These are phyloP conservation scores for Pleomassaria siparia DNA, from an alignment of 2,329 filamentous ascomycete species.

Conservation along the genomic window DNA sequence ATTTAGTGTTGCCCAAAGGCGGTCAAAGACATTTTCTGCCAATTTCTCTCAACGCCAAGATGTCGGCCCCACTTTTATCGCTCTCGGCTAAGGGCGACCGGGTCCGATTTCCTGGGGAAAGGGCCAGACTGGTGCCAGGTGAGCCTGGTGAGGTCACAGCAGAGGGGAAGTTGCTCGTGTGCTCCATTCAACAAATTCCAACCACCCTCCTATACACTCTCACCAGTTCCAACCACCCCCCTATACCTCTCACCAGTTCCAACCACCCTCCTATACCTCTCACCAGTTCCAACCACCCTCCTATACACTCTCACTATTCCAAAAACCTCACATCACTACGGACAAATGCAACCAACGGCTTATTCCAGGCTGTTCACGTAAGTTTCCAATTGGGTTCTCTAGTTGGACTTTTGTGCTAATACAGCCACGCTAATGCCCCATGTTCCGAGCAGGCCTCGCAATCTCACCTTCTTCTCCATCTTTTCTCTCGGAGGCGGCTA, in stretches of 20 bases:
- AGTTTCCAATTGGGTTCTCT: constrained; percentile 6
- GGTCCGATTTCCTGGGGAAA: constrained; percentile 17
- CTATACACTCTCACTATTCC: neutral
- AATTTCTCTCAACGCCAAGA: constrained; percentile 8
- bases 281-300: neutral
- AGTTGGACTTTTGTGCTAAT: neutral
- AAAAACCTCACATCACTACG: neutral
- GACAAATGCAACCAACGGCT: constrained; percentile 26
- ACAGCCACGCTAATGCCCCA: too few relatives aligned
- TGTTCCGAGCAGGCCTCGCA: constrained; percentile 31
- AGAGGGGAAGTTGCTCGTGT: constrained; percentile 17
- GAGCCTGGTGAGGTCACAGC: constrained; percentile 18
- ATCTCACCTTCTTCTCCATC: constrained; percentile 32
- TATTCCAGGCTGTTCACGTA: constrained; percentile 36
- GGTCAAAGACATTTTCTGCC: constrained; percentile 15
- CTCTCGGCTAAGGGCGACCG: constrained; percentile 20
- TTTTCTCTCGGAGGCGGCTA: constrained; percentile 36
- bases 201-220: neutral
- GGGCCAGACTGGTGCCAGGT: too few relatives aligned
- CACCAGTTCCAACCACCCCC: neutral
- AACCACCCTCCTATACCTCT: too few relatives aligned
- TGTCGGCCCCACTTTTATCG: constrained; percentile 16
- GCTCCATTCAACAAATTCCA: neutral
- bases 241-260: neutral
- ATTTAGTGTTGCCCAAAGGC: constrained; percentile 13